Conservation (phyloP, 129 eudicot species). For the Flaveria sonorensis region DNA sequence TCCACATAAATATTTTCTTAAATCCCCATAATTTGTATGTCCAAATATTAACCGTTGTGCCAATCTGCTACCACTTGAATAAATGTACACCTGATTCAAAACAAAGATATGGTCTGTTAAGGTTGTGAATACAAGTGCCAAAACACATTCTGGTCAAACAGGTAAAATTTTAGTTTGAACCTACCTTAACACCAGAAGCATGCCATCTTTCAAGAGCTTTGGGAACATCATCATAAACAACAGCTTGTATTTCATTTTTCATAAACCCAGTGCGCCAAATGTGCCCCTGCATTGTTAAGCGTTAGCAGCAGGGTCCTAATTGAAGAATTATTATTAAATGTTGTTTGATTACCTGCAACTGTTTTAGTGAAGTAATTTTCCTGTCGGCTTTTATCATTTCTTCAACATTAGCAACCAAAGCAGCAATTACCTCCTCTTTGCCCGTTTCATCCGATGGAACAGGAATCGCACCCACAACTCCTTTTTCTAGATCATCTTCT, state of each 20-base stretch:
- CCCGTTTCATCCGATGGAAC: constrained; percentile 65
- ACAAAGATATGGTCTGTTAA: not conserved
- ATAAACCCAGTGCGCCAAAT: constrained; percentile 87
- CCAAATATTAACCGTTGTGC: constrained; percentile 91
- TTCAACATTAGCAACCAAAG: constrained; percentile 83
- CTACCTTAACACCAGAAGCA: constrained; percentile 78
- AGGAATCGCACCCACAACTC: constrained; percentile 78
- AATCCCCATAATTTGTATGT: constrained; percentile 79
- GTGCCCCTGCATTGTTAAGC: constrained; percentile 64
- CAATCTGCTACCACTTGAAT: constrained; percentile 94
- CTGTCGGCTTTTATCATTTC: constrained; percentile 97
- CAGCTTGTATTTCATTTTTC: constrained; percentile 65
- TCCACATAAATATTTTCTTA: constrained; percentile 76
- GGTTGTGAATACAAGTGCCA: not conserved
- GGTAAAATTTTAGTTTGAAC: constrained; percentile 11
- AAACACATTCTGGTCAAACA: constrained; percentile 6
- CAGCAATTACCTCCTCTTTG: constrained; percentile 71
- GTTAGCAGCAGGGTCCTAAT: constrained; percentile 9
- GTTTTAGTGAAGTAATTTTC: constrained; percentile 88
- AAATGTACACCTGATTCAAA: constrained; percentile 70
- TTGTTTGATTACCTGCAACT: constrained; percentile 66
- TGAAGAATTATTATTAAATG: not conserved
- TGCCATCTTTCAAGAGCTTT: constrained; percentile 93
- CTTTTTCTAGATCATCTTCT: constrained; percentile 61
- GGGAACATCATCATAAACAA: constrained; percentile 89